These are phyloP conservation scores for Phytophthora meadii DNA, from an alignment of 352 stramenopile genomes.

Conservation along the genomic window DNA sequence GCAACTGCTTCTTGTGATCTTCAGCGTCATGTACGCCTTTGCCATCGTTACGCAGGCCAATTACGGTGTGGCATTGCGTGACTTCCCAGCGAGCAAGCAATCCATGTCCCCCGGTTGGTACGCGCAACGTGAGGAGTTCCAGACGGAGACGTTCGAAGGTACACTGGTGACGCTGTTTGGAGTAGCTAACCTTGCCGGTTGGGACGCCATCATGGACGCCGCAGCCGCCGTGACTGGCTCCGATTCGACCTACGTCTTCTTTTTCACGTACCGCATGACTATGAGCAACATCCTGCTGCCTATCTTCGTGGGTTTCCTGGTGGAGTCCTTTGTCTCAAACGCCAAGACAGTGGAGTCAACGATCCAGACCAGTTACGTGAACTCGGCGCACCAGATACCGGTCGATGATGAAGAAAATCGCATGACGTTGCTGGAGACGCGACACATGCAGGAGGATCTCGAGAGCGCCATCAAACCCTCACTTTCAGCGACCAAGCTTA, in stretches of 20 bases:
- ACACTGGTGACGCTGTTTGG: slow-evolving; percentile 84
- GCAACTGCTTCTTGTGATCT: slow-evolving; percentile 83
- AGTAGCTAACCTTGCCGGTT: slow-evolving; percentile 76
- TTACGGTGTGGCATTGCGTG: slow-evolving; percentile 65
- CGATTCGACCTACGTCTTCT: slow-evolving; percentile 76
- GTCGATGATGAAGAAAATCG: slow-evolving; percentile 62
- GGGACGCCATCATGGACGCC: slow-evolving; percentile 85
- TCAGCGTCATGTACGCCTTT: slow-evolving; percentile 87
- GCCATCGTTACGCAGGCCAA: slow-evolving; percentile 83
- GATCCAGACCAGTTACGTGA: slow-evolving; percentile 66
- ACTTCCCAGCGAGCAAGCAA: slow-evolving; percentile 60
- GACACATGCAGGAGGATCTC: slow-evolving; percentile 42
- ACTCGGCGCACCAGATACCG: slow-evolving; percentile 43
- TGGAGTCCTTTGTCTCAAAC: slow-evolving; percentile 86
- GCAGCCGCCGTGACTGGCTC: slow-evolving; percentile 70
- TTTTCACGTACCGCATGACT: slow-evolving; percentile 84
- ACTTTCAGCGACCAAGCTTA: slow-evolving; percentile 14
- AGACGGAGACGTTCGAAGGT: slow-evolving; percentile 78
- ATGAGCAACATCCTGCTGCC: slow-evolving; percentile 86
- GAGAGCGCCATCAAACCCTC: slow-evolving; percentile 10
- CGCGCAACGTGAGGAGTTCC: slow-evolving; percentile 73
- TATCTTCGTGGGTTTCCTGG: slow-evolving; percentile 88
- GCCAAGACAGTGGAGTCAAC: slow-evolving; percentile 74
- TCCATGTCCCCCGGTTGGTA: slow-evolving; percentile 70
- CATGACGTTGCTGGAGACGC: slow-evolving; percentile 58